Evolutionary conservation across 2,329 filamentous ascomycete species (phyloP), one percentile per base, ranked within the genome.

Genomic region (Ophiosphaerella narmari): DNA sequence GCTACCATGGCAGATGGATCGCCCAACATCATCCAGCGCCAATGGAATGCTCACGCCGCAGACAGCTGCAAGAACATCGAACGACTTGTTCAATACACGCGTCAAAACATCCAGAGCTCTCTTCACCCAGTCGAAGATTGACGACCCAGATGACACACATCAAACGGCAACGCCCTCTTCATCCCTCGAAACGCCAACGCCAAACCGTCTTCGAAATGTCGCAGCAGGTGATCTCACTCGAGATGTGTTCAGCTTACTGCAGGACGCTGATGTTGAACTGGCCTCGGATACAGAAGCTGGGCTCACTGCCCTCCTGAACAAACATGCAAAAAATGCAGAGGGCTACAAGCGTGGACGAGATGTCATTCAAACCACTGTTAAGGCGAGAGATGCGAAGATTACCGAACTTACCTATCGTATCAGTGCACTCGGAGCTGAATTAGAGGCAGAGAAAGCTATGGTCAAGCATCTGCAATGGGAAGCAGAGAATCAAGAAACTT

Each of bases 301-400:
- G 4, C 55, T 74, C n/a, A 59, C 33, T 14, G 48, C 36, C 7
- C 39, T 72, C 0, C 51, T 71, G 1, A 57, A 48, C 6, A 80
- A 74, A 38, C 79, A 89, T 56, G 81, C 83, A 13, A 72, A 85
- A 43, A 80, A 78, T 43, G 78, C 80, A 0, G 82, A 81, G 60
- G 89, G 88, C 0, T 77, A 89, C 16, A 77, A 78, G 34, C 81
- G 81, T 54, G 87, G 87, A 0, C 77, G 88, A 2, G 88, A 93
- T 52, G 81, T 87, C 6, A 80, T 82, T 3, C 75, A 89, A n/a
- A 70, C 82, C 7, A 82, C 80, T 4, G 65, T 90, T 31, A 85
- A 83, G 64, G 78, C 79, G 4, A 86, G 86, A 56, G 86, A 93
- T 76, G 73, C 83, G 67, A 75, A 85, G 74, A 77, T 88, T 68